Percentiles rank a stretch among this genome's conserved stretches.
Evolutionary conservation across 805 yeast species (phyloP).

Genomic region (Yamadazyma philogaea): DNA sequence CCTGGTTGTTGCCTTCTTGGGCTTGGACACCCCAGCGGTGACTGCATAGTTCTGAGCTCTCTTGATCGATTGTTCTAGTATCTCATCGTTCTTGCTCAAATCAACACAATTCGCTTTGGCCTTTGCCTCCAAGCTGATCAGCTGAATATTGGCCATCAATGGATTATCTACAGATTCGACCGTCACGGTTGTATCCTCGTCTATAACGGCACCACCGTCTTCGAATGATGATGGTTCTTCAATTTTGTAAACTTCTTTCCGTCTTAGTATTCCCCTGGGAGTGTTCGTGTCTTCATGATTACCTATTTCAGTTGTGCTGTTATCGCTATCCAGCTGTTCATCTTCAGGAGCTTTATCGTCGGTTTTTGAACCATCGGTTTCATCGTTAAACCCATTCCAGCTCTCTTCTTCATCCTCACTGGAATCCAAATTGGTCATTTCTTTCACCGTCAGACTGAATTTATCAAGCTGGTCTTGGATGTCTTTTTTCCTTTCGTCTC

Average conservation of each 20-base stretch:
- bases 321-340: constrained; percentile 14
- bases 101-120: constrained; percentile 73
- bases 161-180: constrained; percentile 48
- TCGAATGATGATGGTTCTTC: constrained; percentile 23
- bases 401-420: constrained; percentile 24
- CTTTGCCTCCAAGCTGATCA: constrained; percentile 34
- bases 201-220: constrained; percentile 36
- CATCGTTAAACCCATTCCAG: constrained; percentile 43
- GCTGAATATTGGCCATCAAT: constrained; percentile 26
- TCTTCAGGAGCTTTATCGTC: constrained; percentile 8
- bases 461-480: constrained; percentile 61
- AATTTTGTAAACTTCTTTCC: constrained; percentile 35
- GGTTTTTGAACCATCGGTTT: constrained; percentile 16
- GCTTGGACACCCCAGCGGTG: constrained; percentile 50
- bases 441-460: constrained; percentile 46
- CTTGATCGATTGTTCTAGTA: constrained; percentile 68
- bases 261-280: constrained; percentile 44
- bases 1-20: constrained; percentile 26
- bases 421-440: constrained; percentile 21
- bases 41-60: constrained; percentile 84
- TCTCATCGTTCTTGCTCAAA: constrained; percentile 60
- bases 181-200: constrained; percentile 42
- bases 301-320: constrained; percentile 10
- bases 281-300: constrained; percentile 12
- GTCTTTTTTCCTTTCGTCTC: constrained; percentile 69